A percentile compares a stretch with the other conserved stretches of the same genome.
phyloP scores from a whole-genome alignment of 2,329 filamentous ascomycete genomes.

The Trichoderma guizhouense region DNA sequence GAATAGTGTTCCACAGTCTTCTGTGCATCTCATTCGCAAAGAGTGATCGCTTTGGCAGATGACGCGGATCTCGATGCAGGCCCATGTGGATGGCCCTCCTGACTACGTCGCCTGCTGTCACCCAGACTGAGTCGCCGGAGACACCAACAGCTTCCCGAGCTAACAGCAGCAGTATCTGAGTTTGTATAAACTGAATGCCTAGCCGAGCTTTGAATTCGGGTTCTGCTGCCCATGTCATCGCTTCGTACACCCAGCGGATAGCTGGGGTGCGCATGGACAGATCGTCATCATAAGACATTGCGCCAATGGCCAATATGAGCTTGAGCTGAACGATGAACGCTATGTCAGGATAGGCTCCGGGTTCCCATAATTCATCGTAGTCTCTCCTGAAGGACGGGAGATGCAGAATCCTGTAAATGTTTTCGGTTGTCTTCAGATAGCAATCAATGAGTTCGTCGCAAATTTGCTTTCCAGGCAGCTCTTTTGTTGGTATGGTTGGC shows the following conservation, averaged over 20 bases:
- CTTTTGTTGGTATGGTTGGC: slow-evolving; percentile 39
- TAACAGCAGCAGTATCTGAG: slow-evolving; percentile 41
- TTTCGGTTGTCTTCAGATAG: slow-evolving; percentile 49
- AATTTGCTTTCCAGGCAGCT: slow-evolving; percentile 46
- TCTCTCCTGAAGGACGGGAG: slow-evolving; percentile 46
- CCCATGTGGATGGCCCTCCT: slow-evolving; percentile 49
- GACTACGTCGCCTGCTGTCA: slow-evolving; percentile 42
- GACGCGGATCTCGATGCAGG: slow-evolving; percentile 46
- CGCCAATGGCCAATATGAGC: slow-evolving; percentile 56
- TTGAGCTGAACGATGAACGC: slow-evolving; percentile 56
- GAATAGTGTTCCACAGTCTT: slow-evolving; percentile 51
- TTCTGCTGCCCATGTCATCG: slow-evolving; percentile 51
- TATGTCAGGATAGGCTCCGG: slow-evolving; percentile 30
- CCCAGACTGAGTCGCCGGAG: slow-evolving; percentile 47
- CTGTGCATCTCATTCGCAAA: slow-evolving; percentile 46
- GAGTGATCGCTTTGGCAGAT: slow-evolving; percentile 35
- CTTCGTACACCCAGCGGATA: slow-evolving; percentile 56
- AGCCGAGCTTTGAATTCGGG: slow-evolving; percentile 53
- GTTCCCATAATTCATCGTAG: slow-evolving; percentile 50
- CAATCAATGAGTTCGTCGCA: slow-evolving; percentile 46
- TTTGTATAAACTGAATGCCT: slow-evolving; percentile 50
- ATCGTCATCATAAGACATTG: slow-evolving; percentile 45
- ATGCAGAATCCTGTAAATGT: slow-evolving; percentile 48
- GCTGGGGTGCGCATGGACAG: slow-evolving; percentile 50
- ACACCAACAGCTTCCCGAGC: slow-evolving; percentile 38